Conservation (phyloP, 2,329 filamentous ascomycete genomes). For the Ceratocystis smalleyi region DNA sequence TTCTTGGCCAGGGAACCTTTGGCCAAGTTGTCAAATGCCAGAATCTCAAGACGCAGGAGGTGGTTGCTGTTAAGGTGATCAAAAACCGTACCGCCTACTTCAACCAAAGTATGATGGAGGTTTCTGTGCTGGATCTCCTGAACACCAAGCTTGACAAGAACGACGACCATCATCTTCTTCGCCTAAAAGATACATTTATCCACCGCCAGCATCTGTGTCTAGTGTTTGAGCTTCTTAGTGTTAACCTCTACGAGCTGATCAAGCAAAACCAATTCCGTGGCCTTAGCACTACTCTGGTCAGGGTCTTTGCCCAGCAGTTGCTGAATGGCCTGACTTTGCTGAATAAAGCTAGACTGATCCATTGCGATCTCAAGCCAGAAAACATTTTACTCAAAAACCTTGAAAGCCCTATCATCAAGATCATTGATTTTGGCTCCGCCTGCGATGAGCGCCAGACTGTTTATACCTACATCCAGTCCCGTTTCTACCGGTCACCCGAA, state of each 20-base stretch:
- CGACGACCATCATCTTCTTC: slow-evolving; percentile 88
- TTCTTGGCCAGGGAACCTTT: slow-evolving; percentile 92
- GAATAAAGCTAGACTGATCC: slow-evolving; percentile 92
- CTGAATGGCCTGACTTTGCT: slow-evolving; percentile 81
- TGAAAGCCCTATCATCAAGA: slow-evolving; percentile 98
- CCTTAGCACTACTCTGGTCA: slow-evolving; percentile 86
- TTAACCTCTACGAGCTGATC: slow-evolving; percentile 96
- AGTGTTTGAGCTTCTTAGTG: slow-evolving; percentile 89
- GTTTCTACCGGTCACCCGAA: slow-evolving; percentile 94
- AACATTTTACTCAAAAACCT: slow-evolving; percentile 97
- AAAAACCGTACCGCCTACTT: slow-evolving; percentile 99
- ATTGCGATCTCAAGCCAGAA: slow-evolving; percentile 95
- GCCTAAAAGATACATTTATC: slow-evolving; percentile 95
- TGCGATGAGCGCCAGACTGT: slow-evolving; percentile 97
- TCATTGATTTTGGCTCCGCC: slow-evolving; percentile 97
- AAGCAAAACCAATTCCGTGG: slow-evolving; percentile 99
- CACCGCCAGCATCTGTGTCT: slow-evolving; percentile 92
- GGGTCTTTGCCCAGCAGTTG: slow-evolving; percentile 93
- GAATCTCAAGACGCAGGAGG: slow-evolving; percentile 94
- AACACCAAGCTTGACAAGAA: slow-evolving; percentile 99
- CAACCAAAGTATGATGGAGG: slow-evolving; percentile 99
- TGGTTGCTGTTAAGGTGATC: slow-evolving; percentile 96
- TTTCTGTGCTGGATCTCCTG: slow-evolving; percentile 87
- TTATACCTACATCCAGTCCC: slow-evolving; percentile 96
- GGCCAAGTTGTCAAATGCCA: slow-evolving; percentile 98